Base-by-base conservation (phyloP, 2,329 filamentous ascomycete species). In the Ophiostoma novo-ulmi region DNA sequence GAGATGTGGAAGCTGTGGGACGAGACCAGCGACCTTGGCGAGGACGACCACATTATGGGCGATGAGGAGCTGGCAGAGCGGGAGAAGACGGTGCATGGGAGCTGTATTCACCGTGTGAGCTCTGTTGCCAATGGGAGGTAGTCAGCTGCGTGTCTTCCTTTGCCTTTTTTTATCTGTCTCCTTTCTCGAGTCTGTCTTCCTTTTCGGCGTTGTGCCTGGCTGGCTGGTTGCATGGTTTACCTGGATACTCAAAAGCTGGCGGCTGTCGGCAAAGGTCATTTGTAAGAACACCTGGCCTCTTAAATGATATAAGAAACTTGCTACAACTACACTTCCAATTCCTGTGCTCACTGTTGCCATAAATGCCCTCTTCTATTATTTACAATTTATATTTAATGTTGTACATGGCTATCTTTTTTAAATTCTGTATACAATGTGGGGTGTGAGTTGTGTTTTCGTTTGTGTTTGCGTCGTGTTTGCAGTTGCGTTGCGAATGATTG, bases 1-100 rank as follows among this genome's bases (percentile, higher is more conserved):
- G 94, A 98, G 80, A 89, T 93, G 80, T 87, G 89, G 73, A 91
- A 88, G 80, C 81, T 96, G 74, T 96, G 91, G 90, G 92, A 95
- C 58, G 93, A 97, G 77, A 90, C 88, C 22, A 97, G 92, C 76
- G 92, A 95, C 74, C 84, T 94, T 73, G 92, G 91, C 4, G 92
- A 95, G 72, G 95, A 99, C 77, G 95, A 99, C 77, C 90, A 89
- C 75, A 82, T 91, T 67, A 83, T 91, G 70, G 89, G 90, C 36
- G 85, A 85, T 63, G 95, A 99, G 79, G 95, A 98, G 76, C 78
- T 78, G 69, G 79, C 80, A 6, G 85, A 86, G 71, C 84, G 83
- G 71, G 76, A 77, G 52, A 79, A 79, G 61, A 74, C 78, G 77
- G 69, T 76, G 22, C 71, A 71, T 73, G 77, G 79, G 68, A 77